Evolutionary conservation across 805 yeast genomes (phyloP).

Genomic region (Lipomyces sp.): DNA sequence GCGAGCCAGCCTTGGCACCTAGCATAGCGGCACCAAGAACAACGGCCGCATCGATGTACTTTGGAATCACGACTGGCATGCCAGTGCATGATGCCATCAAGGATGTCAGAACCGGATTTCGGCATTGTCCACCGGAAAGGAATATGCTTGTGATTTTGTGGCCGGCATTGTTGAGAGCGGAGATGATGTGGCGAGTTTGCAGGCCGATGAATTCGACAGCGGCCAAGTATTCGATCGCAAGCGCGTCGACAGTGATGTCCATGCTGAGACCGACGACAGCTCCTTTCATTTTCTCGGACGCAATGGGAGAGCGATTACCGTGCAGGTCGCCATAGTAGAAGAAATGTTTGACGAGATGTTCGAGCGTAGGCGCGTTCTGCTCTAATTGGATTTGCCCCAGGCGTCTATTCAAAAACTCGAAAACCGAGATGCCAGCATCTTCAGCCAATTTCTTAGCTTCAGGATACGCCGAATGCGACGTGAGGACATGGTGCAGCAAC

Average conservation of each 20-base stretch:
- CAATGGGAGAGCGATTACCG: conserved; percentile 97
- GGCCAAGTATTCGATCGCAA: conserved; percentile 84
- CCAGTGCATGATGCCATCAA: conserved; percentile 92
- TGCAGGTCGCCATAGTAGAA: conserved; percentile 96
- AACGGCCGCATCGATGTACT: conserved; percentile 95
- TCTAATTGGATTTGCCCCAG: conserved; percentile 68
- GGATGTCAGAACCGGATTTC: conserved; percentile 87
- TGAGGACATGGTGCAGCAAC: conserved; percentile 80
- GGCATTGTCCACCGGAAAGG: conserved; percentile 96
- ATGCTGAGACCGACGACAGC: conserved; percentile 89
- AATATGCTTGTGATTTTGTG: conserved; percentile 76
- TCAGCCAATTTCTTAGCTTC: conserved; percentile 72
- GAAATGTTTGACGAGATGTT: conserved; percentile 77
- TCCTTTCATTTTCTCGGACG: conserved; percentile 92
- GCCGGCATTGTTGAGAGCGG: conserved; percentile 79
- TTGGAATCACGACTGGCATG: conserved; percentile 86
- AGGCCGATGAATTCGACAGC: conserved; percentile 98
- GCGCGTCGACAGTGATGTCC: conserved; percentile 82
- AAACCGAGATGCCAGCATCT: conserved; percentile 70
- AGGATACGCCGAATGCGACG: conserved; percentile 85
- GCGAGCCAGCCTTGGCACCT: conserved; percentile 91
- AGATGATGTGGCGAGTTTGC: conserved; percentile 94
- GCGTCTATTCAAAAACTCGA: conserved; percentile 78
- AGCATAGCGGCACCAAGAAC: conserved; percentile 94
- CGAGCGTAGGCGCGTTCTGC: conserved; percentile 69